Base-by-base conservation (phyloP, 129 eudicot species). In the Kitagawia praeruptora region DNA sequence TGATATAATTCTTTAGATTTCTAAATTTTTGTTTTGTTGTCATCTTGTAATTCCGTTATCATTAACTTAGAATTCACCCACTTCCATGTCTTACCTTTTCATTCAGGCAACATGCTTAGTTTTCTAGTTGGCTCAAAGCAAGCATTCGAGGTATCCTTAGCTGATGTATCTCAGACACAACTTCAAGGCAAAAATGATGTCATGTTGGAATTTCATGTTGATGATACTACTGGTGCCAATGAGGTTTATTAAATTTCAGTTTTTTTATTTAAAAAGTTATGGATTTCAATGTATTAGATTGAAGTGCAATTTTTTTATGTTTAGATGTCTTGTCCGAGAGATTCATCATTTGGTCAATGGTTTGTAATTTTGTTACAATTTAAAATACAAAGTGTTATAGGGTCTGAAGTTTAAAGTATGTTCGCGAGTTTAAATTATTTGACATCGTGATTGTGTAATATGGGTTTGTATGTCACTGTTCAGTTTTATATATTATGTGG, bases 171-270 rank as follows among this genome's bases (percentile, higher is more conserved):
- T 39, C 99, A 92, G 75, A 90, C 99, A 75, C 98, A 92, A 64
- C 88, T 96, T 66, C 99, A 96, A 90, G 99, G 95, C 39, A 96
- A 96, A 81, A 96, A 87, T 84, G 99, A 96, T 87, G 99, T 96
- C 77, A 83, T 92, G 82, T 78, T 96, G 93, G 99, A 96, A 87
- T 96, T 96, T 82, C 99, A 96, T 45, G 98, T 96, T 38, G 99
- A 96, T 87, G 99, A 96, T 81, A 92, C 98, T 44, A 89, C 99
- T 75, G 95, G 99, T 75, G 99, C 99, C 69, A 96, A 90, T 74
- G 99, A 96, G 99, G 99, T 96, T 82, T 16, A 27, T 66, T 66
- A 73, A 70, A 42, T 73, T 73, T 42, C 7, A 73, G 27, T 31
- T 9, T 39, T 48, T 49, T 66, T 75, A 70, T 8, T 41, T 21